Conservation (phyloP, 2,329 filamentous ascomycete species). For the Coniochaeta ligniaria region DNA sequence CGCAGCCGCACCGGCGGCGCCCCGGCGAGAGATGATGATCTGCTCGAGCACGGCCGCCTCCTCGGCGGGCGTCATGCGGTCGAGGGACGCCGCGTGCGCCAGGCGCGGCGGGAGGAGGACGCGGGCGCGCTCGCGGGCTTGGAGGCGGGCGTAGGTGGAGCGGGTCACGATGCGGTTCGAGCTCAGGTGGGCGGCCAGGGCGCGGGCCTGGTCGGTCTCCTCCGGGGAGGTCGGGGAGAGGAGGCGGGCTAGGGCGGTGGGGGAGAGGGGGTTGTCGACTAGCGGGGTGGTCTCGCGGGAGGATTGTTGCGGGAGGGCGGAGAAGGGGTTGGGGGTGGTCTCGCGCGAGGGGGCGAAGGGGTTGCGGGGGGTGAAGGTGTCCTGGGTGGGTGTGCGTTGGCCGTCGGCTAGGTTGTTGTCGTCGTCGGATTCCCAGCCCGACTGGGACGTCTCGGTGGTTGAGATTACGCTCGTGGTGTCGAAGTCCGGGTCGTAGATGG, state of each 20-base stretch:
- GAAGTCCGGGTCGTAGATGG: conserved; percentile 38
- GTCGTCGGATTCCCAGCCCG: conserved; percentile 14
- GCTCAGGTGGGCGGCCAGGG: conserved; percentile 72
- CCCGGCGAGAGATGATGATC: conserved; percentile 46
- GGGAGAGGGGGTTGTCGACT: conserved; percentile 55
- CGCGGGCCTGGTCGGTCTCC: conserved; percentile 72
- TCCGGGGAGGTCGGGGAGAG: conserved; percentile 73
- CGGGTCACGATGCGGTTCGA: conserved; percentile 72
- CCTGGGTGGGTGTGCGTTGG: conserved; percentile 68
- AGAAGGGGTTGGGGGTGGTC: conserved; percentile 12
- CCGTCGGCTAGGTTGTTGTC: conserved; percentile 38
- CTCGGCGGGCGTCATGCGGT: conserved; percentile 44
- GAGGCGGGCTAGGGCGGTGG: conserved; percentile 66
- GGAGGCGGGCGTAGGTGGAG: conserved; percentile 62
- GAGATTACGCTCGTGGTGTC: conserved; percentile 79
- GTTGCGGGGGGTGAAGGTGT: conserved; percentile 21
- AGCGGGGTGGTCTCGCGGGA: conserved; percentile 49
- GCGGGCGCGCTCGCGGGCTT: conserved; percentile 62
- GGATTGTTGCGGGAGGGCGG: conserved; percentile 3
- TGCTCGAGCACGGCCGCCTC: conserved; percentile 55
- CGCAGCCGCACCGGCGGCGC: conserved; percentile 12
- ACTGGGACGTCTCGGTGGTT: conserved; percentile 29
- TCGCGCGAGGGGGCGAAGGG: conserved; percentile 9
- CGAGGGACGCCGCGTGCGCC: conserved; percentile 16
- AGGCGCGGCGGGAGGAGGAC: conserved; percentile 49